Evolutionary conservation across 805 yeast species (phyloP), one percentile per base, ranked within the genome.

Genomic region (Henningerozyma blattae): DNA sequence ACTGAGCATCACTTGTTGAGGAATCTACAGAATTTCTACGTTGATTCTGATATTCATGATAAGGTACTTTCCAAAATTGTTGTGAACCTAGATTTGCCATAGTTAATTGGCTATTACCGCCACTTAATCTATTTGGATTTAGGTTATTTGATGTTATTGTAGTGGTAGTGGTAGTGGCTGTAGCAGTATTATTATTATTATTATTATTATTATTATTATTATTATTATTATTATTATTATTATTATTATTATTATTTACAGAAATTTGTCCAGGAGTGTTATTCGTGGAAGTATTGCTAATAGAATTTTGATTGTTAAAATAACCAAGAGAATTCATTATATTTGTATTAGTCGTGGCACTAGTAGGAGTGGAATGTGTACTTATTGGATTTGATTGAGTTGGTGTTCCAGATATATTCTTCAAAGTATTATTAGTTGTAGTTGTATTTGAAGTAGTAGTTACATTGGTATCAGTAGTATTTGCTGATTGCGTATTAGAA

Each of bases 51-150:
- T 50, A 54, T 33, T 54, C 60, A 36, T 52, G 58, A 30, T 50
- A 54, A 5, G 60, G 60, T 7, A 55, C 60, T 40, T 55, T 55
- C 60, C 60, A 55, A 34, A 55, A 55, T 33, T 48, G 59, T 38
- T 54, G 60, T 22, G 27, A 24, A 24, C 15, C 14, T 24, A n/a
- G n/a, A 10, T 10, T 24, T 8, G n/a, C n/a, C 10, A 15, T 5
- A 10, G 27, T 12, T 24, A 24, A 10, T 10, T 24, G 10, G 7
- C 7, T 9, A 9, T 12, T 24, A 24, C n/a, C n/a, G 27, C 46
- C 52, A 13, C 43, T 45, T 18, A 47, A 18, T 22, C 32, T 24
- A 20, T 20, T 20, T 20, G 7, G 22, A 20, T 20, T 8, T 25
- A 12, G 14, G 17, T 30, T 14, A 15, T 16, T 15, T 16, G 33